A percentile compares a stretch with the other conserved stretches of the same genome.
Evolutionary conservation across 2,329 filamentous ascomycete genomes (phyloP).

Genomic region (Alternaria postmessia): DNA sequence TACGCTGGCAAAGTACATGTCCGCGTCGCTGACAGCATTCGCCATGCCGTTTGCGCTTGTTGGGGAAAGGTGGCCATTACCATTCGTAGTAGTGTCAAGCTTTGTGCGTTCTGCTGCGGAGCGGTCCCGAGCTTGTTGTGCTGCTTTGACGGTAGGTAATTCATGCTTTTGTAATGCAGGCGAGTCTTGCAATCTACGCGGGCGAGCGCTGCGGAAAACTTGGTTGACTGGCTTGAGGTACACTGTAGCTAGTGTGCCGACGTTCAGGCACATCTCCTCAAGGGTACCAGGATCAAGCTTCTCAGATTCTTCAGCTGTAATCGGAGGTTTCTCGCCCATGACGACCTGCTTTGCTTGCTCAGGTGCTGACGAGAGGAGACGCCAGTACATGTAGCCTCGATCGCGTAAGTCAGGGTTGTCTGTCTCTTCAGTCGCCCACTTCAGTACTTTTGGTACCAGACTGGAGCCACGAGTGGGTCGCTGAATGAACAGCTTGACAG

Average conservation of each 20-base stretch:
- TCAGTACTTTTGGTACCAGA: constrained; percentile 90
- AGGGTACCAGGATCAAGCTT: constrained; percentile 89
- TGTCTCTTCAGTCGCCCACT: constrained; percentile 99
- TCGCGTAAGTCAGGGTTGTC: constrained; percentile 97
- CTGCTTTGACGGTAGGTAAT: constrained; percentile 65
- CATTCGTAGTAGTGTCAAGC: constrained; percentile 40
- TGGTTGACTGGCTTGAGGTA: constrained; percentile 98
- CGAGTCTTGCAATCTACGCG: constrained; percentile 79
- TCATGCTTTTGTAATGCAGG: constrained; percentile 82
- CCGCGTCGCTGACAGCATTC: constrained; percentile 82
- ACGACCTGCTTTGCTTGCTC: constrained; percentile 85
- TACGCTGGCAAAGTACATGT: constrained; percentile 82
- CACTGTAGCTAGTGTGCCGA: constrained; percentile 94
- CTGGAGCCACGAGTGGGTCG: constrained; percentile 93
- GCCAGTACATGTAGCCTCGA: constrained; percentile 99
- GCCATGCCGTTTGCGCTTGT: constrained; percentile 61
- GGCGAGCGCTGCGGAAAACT: constrained; percentile 89
- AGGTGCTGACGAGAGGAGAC: constrained; percentile 90
- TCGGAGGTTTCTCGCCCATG: constrained; percentile 96
- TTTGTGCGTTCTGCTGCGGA: constrained; percentile 41
- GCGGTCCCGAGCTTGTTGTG: constrained; percentile 43
- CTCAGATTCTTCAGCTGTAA: constrained; percentile 89
- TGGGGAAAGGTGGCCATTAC: constrained; percentile 30
- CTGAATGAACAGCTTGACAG: constrained; percentile 97
- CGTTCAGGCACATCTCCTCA: constrained; percentile 96